Percentiles rank a stretch among this genome's conserved stretches.
Evolutionary conservation across 495 filamentous ascomycete genomes (phyloP).

Genomic region (Podospora conica): DNA sequence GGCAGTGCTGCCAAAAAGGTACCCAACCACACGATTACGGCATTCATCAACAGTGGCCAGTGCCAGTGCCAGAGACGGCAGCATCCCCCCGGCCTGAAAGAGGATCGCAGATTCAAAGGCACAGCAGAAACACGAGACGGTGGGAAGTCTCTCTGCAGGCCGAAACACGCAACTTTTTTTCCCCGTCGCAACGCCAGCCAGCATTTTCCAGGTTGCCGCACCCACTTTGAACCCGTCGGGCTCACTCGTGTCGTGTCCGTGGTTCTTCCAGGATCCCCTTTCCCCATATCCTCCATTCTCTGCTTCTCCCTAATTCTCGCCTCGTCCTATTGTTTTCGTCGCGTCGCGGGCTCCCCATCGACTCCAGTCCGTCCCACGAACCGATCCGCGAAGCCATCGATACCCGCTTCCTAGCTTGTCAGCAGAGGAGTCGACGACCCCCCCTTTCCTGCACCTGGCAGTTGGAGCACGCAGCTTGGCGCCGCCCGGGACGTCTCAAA

Average conservation of each 20-base stretch:
- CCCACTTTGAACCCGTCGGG: constrained; percentile 12
- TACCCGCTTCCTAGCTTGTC: background rate
- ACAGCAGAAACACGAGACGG: constrained; percentile 11
- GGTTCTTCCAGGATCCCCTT: background rate
- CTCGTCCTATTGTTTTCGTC: constrained; percentile 11
- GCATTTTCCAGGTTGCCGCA: constrained; percentile 12
- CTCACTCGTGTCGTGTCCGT: constrained; percentile 1
- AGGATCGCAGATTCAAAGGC: background rate
- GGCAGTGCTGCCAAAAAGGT: background rate
- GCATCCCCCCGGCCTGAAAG: background rate
- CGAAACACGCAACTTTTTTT: constrained; percentile 15
- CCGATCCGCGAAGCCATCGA: background rate
- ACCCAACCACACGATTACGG: constrained; percentile 12
- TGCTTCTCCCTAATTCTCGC: constrained; percentile 13
- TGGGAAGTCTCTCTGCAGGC: constrained; percentile 9
- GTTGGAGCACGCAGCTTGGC: constrained; percentile 8
- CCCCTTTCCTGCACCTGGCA: constrained; percentile 2
- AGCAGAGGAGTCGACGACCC: background rate
- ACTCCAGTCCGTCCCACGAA: constrained; percentile 6
- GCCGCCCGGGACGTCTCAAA: constrained; percentile 10
- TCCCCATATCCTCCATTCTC: constrained; percentile 1
- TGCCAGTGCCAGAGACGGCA: constrained; percentile 1
- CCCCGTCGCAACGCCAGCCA: constrained; percentile 10
- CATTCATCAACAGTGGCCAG: constrained; percentile 18
- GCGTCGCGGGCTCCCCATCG: constrained; percentile 2